A percentile compares a stretch with the other conserved stretches of the same genome.
Evolutionary conservation across 2,329 filamentous ascomycete species (phyloP).

Genomic region (Clarireedia paspali): DNA sequence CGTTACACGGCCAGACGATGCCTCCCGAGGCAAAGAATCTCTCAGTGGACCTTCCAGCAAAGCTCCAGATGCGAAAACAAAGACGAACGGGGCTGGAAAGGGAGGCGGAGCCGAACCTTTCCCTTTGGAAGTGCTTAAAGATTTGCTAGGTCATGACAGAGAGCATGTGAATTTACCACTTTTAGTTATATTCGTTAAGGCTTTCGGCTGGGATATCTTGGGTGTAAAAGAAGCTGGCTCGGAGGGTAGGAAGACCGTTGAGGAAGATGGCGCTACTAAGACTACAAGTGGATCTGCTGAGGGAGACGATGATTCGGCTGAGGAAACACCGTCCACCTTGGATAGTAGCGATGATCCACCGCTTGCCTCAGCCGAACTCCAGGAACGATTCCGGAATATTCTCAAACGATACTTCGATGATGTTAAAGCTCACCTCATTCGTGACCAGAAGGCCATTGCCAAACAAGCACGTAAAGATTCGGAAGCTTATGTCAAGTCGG

Average conservation of each 20-base stretch:
- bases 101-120: constrained; percentile 78
- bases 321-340: constrained; percentile 40
- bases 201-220: constrained; percentile 91
- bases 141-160: constrained; percentile 85
- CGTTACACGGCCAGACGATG: constrained; percentile 53
- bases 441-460: constrained; percentile 85
- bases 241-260: constrained; percentile 76
- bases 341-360: constrained; percentile 56
- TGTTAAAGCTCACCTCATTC: constrained; percentile 77
- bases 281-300: constrained; percentile 36
- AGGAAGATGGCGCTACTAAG: constrained; percentile 67
- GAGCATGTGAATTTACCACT: constrained; percentile 88
- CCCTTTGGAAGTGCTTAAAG: constrained; percentile 94
- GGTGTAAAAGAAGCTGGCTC: constrained; percentile 65
- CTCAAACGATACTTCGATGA: constrained; percentile 86
- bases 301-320: constrained; percentile 31
- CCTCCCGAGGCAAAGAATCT: constrained; percentile 43
- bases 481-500: constrained; percentile 96
- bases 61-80: constrained; percentile 49
- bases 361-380: constrained; percentile 67
- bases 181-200: constrained; percentile 91
- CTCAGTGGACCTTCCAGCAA: constrained; percentile 46
- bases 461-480: constrained; percentile 89
- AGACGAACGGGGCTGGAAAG: constrained; percentile 46
- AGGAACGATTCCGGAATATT: constrained; percentile 79